Evolutionary conservation across 176 grass and related monocot species (phyloP), one percentile per base, ranked within the genome.

Genomic region (Juncus inflexus): DNA sequence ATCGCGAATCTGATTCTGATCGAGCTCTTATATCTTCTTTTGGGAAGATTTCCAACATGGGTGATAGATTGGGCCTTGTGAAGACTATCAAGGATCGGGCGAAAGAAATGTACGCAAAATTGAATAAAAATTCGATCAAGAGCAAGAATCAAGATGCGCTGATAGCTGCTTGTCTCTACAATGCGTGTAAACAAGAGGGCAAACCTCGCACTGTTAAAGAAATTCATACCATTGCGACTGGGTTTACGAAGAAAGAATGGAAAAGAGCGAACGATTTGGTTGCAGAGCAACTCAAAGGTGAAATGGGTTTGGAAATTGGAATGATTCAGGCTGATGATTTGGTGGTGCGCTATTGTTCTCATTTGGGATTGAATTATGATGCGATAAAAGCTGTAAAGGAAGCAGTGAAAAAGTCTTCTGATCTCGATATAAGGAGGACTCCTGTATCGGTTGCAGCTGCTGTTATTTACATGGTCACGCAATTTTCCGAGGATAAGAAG

Each of bases 161-260:
- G 62, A 40, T 91, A 74, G 87, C 83, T 72, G 87, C 87, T 42
- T 91, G 87, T 40, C 55, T 91, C 1, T 91, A 87, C 66, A 83
- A 83, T 79, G 87, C 87, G 77, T 91, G 87, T 56, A 80, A 80
- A 75, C 87, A 87, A 83, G 87, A 91, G 52, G 79, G 81, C 39
- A 49, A 69, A 8, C 87, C 87, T 69, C 79, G 87, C 70, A 91
- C 87, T 74, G 72, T 91, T 5, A 91, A 91, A 69, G 87, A 55
- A 77, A 83, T 78, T 79, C 80, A 43, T 83, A 28, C 19, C 0
- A 28, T 28, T 28, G 19, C 19, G 19, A 28, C 19, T 28, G 19
- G 19, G 19, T 28, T 84, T 19, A 87, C 83, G 68, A 91, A 91
- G 77, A 91, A 87, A 73, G 87, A 91, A 61, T 82, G 83, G 55